Evolutionary conservation across 768 basidiomycete species (phyloP).

Genomic region (Agrocybe pediades): DNA sequence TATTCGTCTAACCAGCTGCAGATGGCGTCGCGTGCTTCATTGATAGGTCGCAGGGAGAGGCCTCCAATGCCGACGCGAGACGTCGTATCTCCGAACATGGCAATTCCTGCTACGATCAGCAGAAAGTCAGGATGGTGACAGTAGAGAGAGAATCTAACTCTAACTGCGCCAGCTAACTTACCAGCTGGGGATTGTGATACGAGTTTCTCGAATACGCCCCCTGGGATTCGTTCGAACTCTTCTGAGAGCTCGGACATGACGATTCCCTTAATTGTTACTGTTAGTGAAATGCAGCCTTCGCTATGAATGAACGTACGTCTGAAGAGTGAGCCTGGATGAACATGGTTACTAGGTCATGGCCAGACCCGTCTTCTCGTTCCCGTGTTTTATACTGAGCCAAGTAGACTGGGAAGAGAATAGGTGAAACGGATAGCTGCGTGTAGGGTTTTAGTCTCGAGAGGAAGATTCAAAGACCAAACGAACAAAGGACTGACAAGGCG

Average conservation of each 20-base stretch:
- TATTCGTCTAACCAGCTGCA: constrained; percentile 18
- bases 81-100: not conserved
- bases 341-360: constrained; percentile 28
- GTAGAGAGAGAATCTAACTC: not conserved
- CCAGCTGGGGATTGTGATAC: not conserved
- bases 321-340: constrained; percentile 21
- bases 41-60: constrained; percentile 18
- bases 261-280: too few species aligned
- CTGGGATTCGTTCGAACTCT: not conserved
- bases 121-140: not conserved
- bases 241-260: not conserved
- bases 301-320: not conserved
- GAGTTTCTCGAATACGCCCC: not conserved
- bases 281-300: too few species aligned
- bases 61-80: constrained; percentile 9
- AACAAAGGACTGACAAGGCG: constrained; percentile 38
- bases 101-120: not conserved
- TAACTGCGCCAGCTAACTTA: not conserved
- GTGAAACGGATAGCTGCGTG: constrained; percentile 57
- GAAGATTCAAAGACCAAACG: not conserved
- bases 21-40: constrained; percentile 11
- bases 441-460: not conserved
- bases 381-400: constrained; percentile 48
- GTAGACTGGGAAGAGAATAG: constrained; percentile 67
- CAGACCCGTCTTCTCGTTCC: not conserved